Evolutionary conservation across 768 basidiomycete species (phyloP), one percentile per base, ranked within the genome.

Genomic region (Hygrophorus russula): DNA sequence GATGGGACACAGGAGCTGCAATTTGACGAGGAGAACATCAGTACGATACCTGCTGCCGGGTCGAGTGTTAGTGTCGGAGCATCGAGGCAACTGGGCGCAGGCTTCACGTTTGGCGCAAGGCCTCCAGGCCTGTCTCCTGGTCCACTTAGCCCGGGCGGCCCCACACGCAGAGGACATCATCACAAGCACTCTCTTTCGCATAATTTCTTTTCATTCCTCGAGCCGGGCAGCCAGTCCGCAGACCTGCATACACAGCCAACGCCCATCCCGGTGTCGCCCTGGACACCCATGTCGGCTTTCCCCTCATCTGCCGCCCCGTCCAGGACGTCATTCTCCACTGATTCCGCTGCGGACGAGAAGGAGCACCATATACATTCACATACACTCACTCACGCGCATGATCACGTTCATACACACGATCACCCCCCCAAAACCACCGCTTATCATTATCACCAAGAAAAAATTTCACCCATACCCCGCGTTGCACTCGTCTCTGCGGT

Each of bases 171-270:
- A 32, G 88, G 87, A 0, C 88, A 90, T 54, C 83, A 96, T 61
- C 92, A 94, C 55, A 90, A 91, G 60, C 92, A 94, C 59, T 94
- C 90, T 0, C 61, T 92, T 9, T 94, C 91, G 0, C 91, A 96
- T 58, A 90, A 88, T 54, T 92, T 96, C 62, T 94, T 94, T 63
- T 91, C 90, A 0, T 96, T 96, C 57, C 80, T 97, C 34, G 90
- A 93, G 51, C 90, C 90, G 1, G 79, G 78, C 19, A 51, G 51
- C 15, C 44, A 12, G 14, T 30, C 34, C 24, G 12, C 39, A 49
- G 65, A 71, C 20, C 54, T 79, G 15, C 74, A 74, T 42, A 75
- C 77, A 0, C 65, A 71, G 47, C 78, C 80, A 0, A 74, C 79
- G 2, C 76, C 75, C 0, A 69, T 62, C 2, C 82, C 80, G 0